Conservation (phyloP, 176 grass and related monocot genomes). For the Oryza officinalis region DNA sequence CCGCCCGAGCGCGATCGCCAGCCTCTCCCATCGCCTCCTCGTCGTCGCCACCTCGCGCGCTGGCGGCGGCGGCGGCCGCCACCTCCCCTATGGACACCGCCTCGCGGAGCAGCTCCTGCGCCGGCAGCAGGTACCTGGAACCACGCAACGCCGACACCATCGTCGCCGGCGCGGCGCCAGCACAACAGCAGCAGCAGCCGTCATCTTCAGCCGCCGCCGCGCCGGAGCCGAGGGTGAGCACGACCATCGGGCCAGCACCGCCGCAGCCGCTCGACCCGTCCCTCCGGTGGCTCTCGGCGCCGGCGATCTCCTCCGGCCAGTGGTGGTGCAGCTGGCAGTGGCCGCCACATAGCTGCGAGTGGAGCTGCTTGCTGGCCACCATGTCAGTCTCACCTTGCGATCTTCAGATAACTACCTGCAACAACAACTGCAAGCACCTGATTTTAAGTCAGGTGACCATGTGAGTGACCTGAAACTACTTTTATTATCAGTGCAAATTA, state of each 20-base stretch:
- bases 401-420: neutral
- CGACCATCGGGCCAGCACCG: slow-evolving; percentile 30
- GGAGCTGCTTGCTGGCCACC: slow-evolving; percentile 40
- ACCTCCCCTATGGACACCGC: slow-evolving; percentile 53
- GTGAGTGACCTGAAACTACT: slow-evolving; percentile 21
- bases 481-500: neutral
- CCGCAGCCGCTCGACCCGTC: neutral
- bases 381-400: neutral
- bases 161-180: slow-evolving; percentile 7
- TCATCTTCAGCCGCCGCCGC: neutral
- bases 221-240: slow-evolving; percentile 57
- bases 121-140: slow-evolving; percentile 69
- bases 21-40: slow-evolving; percentile 15
- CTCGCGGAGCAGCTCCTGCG: slow-evolving; percentile 76
- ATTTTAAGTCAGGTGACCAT: neutral
- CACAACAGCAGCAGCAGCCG: neutral
- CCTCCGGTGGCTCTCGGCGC: neutral
- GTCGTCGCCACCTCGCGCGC: slow-evolving; percentile 5
- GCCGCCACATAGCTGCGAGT: neutral
- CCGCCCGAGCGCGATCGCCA: neutral
- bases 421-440: neutral
- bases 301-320: neutral
- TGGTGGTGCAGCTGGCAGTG: neutral
- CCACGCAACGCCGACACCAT: slow-evolving; percentile 41
- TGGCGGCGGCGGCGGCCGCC: neutral